Base-by-base conservation (phyloP, 2,329 filamentous ascomycete genomes). In the Phyllosticta citriasiana region DNA sequence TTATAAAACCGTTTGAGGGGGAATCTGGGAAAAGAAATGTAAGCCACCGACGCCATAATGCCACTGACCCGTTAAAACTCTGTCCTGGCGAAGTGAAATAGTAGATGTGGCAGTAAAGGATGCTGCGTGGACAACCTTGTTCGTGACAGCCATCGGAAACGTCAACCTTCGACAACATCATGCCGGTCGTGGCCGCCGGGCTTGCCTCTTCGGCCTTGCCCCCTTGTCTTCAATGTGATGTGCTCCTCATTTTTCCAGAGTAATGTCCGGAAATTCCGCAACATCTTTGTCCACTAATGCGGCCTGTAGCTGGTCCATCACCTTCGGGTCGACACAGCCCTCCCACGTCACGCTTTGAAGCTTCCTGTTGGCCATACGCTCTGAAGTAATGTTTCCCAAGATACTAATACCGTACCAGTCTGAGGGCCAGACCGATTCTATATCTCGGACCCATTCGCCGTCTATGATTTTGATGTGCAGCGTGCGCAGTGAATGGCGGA, bases 391-490 rank as follows among this genome's bases (percentile, higher is more conserved):
- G 27, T 56, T 50, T 19, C 58, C n/a, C 40, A 60, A 47, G 19
- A n/a, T 12, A 22, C 55, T 52, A 8, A 60, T n/a, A 16, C 58
- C 58, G 22, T 60, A 60, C 25, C 50, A 60, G 26, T 60, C 57
- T 1, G 16, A 19, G 9, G 27, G n/a, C 14, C 40, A 47, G 14
- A 6, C n/a, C 27, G 54, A n/a, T n/a, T 24, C 16, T 9, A 25
- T 16, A 26, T 19, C 24, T 19, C 51, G 40, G 35, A 50, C n/a
- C 58, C 58, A 60, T 4, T 16, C 53, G 4, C 40, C 35, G 26
- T 60, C 58, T 10, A 27, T 47, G n/a, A 60, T 24, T 10, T 56
- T 56, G 53, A 60, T 52, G n/a, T 53, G 53, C 35, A 60, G 40
- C 7, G 53, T 51, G 26, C 25, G n/a, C n/a, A 60, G 58, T 6